phyloP scores from a whole-genome alignment of 2,329 filamentous ascomycete species.

The Xylariaceae sp. region DNA sequence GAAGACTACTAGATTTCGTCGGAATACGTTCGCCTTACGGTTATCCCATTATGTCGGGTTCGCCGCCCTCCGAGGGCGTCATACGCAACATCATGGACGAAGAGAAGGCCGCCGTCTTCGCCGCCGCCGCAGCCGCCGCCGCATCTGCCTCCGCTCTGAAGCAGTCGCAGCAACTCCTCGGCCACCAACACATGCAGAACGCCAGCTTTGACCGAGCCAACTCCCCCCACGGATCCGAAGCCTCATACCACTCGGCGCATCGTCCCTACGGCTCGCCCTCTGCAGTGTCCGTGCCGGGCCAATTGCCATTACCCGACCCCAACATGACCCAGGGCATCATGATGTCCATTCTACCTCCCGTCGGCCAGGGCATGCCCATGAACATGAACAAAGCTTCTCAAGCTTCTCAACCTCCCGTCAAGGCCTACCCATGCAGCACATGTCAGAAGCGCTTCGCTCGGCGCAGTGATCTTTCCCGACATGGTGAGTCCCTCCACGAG shows the following conservation, averaged over 20 bases:
- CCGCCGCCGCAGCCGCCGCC: slow-evolving; percentile 25
- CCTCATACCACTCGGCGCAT: slow-evolving; percentile 50
- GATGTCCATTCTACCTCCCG: slow-evolving; percentile 38
- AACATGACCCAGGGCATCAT: slow-evolving; percentile 35
- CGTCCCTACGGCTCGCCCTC: slow-evolving; percentile 51
- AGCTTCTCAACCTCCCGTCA: slow-evolving; percentile 38
- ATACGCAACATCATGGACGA: slow-evolving; percentile 33
- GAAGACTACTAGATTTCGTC: slow-evolving; percentile 6
- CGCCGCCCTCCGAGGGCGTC: slow-evolving; percentile 31
- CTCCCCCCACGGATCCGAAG: slow-evolving; percentile 56
- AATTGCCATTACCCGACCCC: slow-evolving; percentile 41
- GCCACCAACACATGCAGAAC: slow-evolving; percentile 28
- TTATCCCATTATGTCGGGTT: slow-evolving; percentile 29
- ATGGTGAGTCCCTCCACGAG: slow-evolving; percentile 59
- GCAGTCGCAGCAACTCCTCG: slow-evolving; percentile 19
- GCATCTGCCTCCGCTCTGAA: slow-evolving; percentile 23
- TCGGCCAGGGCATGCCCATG: slow-evolving; percentile 34
- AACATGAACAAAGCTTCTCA: slow-evolving; percentile 37
- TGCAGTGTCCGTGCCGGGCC: slow-evolving; percentile 50
- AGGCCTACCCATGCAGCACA: slow-evolving; percentile 83
- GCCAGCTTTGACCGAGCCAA: slow-evolving; percentile 47
- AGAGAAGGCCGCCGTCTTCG: slow-evolving; percentile 27
- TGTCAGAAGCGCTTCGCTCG: slow-evolving; percentile 90
- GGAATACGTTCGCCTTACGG: slow-evolving; percentile 1
- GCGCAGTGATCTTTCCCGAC: slow-evolving; percentile 86